Evolutionary conservation across 1,284 basidiomycete genomes (phyloP), one percentile per base, ranked within the genome.

Genomic region (Fomitiporia mediterranea): DNA sequence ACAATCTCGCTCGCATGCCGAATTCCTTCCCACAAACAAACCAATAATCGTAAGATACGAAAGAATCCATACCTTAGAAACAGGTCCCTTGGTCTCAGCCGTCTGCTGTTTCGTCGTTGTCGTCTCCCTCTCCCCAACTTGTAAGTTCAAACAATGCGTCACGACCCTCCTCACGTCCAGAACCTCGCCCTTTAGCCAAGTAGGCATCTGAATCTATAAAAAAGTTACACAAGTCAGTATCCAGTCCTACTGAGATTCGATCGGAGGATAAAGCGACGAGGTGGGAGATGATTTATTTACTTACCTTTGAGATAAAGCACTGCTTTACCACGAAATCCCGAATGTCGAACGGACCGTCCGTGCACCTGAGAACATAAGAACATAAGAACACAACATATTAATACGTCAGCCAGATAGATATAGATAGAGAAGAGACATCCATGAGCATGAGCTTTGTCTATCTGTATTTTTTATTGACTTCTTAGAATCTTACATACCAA

Each of bases 311-410:
- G 64, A 95, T 90, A 69, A 89, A 93, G 67, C 85, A 90, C 67
- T 92, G 88, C 69, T 95, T 89, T 46, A 88, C 81, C 57, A 90
- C 80, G 66, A 94, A 94, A 71, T 94, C 88, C 51, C 89, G 80
- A 46, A 95, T 70, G 67, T 95, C 92, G 65, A 81, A 89, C 19
- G 89, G 89, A 3, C 89, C 89, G 66, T 91, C 89, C 47, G 79
- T 84, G 69, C 84, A 88, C 85, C 85, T 89, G n/a, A n/a, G n/a
- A n/a, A n/a, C n/a, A 67, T 81, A 86, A 65, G 82, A 40, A 44
- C 15, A 13, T 55, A 21, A 58, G 38, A n/a, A n/a, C n/a, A n/a
- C n/a, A n/a, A n/a, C n/a, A n/a, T n/a, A n/a, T n/a, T n/a, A n/a
- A n/a, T n/a, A n/a, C n/a, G n/a, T n/a, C n/a, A n/a, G n/a, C n/a